Base-by-base conservation (phyloP, 495 filamentous ascomycete species). In the Penicillium verhagenii region DNA sequence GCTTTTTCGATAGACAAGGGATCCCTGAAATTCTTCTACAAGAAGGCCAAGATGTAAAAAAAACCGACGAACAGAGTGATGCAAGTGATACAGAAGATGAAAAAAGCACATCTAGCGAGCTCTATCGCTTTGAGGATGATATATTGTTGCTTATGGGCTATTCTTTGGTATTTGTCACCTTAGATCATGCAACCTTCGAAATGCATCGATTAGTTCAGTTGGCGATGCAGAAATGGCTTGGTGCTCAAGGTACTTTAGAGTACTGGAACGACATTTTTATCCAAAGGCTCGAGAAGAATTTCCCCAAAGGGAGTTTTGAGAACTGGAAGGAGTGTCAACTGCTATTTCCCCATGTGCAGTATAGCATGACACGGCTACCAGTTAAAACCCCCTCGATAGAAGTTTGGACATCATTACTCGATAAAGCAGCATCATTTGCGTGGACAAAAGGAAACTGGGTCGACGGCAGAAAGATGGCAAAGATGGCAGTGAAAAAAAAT, bases 21-120 rank as follows among this genome's bases (percentile, higher is more conserved):
- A 69, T 70, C 31, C 60, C 63, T 39, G 44, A 69, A 13, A 14
- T 3, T 42, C 38, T 68, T 10, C 21, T 72, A 40, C 53, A 23
- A 28, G 20, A 53, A 53, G 19, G 19, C 40, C 4, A 43, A 54
- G 21, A 14, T 42, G 26, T 16, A 55, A 39, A 55, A 49, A 26
- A 47, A 26, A 47, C 3, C 10, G 20, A 5, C 6, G 14, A 33
- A 44, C 23, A 26, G 28, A 50, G 53, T 33, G 35, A 28, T 56
- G 35, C 11, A 38, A 46, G 28, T 26, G 50, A 44, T 8, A 35
- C 19, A n/a, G 90, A 96, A 13, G 88, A 91, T 54, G 96, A 82
- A 28, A 95, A 79, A 75, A 96, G 16, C 31, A 14, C 7, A 25
- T 28, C 11, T 11, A 26, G 21, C 24, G 23, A 26, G 14, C 5